phyloP scores from a whole-genome alignment of 208 protist species.

The Wallacemonas sp. region DNA sequence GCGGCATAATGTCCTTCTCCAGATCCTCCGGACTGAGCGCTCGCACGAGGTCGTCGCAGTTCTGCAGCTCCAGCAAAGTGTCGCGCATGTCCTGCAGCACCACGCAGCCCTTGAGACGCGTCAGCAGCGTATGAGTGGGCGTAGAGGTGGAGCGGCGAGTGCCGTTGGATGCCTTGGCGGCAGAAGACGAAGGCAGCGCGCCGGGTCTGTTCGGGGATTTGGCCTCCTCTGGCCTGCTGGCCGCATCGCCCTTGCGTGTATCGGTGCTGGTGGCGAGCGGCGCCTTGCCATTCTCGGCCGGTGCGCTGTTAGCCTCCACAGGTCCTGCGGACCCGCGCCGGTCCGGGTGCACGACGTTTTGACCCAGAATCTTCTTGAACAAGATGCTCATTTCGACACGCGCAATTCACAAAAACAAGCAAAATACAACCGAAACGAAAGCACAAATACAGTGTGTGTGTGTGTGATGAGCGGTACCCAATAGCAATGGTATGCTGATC shows the following conservation, averaged over 20 bases:
- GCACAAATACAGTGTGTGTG: no score
- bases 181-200: neutral
- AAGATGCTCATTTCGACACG: constrained; percentile 72
- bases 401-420: no score
- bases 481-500: no score
- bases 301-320: no score
- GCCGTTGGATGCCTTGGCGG: no score
- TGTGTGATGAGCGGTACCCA: neutral
- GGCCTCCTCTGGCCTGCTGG: neutral
- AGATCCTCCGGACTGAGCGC: constrained; percentile 33
- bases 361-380: constrained; percentile 68
- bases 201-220: neutral
- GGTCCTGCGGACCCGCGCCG: no score
- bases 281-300: neutral
- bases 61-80: constrained; percentile 55
- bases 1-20: constrained; percentile 19
- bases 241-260: neutral
- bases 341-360: constrained; percentile 77
- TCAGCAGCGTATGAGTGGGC: constrained; percentile 59
- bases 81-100: constrained; percentile 85
- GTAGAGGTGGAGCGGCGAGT: constrained; percentile 6
- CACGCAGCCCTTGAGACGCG: constrained; percentile 72
- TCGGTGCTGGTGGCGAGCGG: no score
- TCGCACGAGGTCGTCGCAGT: constrained; percentile 55
- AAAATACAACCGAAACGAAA: no score